These are phyloP conservation scores for Trypanosomatidae sp. DNA, from an alignment of 208 protist genomes.

Conservation along the genomic window DNA sequence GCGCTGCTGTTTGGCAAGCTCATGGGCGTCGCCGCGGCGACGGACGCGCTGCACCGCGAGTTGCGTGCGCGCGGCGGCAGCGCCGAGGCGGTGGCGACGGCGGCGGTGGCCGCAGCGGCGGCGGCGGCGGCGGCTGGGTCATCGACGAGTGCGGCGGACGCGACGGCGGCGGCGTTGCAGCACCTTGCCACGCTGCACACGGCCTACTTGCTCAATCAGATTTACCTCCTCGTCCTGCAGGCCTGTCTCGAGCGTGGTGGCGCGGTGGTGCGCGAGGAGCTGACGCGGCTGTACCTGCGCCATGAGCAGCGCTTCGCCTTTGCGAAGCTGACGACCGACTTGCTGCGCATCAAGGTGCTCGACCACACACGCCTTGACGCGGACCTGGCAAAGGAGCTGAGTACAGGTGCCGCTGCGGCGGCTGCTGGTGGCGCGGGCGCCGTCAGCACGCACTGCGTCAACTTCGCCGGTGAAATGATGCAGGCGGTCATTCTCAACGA, in stretches of 20 bases:
- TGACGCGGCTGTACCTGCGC: constrained; percentile 65
- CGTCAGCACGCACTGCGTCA: constrained; percentile 27
- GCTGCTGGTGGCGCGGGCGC: no score
- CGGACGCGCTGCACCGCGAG: constrained; percentile 33
- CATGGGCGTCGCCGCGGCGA: constrained; percentile 27
- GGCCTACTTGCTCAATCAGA: constrained; percentile 52
- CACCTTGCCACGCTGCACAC: constrained; percentile 23
- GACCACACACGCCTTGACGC: constrained; percentile 75
- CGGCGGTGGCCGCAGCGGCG: background rate
- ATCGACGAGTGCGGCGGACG: no score
- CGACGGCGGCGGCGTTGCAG: background rate
- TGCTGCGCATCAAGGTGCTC: constrained; percentile 86
- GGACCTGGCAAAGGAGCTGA: constrained; percentile 62
- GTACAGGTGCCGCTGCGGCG: constrained; percentile 2
- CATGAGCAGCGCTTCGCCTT: constrained; percentile 42
- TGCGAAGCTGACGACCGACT: constrained; percentile 42
- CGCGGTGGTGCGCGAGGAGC: constrained; percentile 52
- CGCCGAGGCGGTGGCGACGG: background rate
- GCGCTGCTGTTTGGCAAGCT: constrained; percentile 48
- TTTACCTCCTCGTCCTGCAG: constrained; percentile 70
- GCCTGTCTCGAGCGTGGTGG: constrained; percentile 48
- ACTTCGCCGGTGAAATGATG: constrained; percentile 72
- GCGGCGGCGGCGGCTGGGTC: no score
- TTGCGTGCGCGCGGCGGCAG: constrained; percentile 12
- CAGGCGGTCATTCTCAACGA: constrained; percentile 69